phyloP scores from a whole-genome alignment of 73 alveolate genomes.

The Symbiodinium pilosum region DNA sequence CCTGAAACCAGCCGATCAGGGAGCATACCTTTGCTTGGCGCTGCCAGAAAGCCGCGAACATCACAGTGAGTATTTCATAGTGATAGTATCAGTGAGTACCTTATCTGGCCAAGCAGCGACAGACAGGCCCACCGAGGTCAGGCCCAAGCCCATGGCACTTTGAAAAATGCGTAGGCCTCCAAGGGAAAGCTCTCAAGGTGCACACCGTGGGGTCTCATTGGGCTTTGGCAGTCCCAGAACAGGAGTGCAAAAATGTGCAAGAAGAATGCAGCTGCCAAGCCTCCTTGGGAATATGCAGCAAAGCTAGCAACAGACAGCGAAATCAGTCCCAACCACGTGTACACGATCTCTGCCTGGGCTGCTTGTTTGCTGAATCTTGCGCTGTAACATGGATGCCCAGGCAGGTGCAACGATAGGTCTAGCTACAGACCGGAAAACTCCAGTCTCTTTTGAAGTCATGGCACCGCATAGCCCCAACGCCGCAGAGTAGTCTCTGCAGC shows the following conservation, averaged over 20 bases:
- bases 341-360: conserved; percentile 72
- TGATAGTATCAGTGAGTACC: too few species aligned
- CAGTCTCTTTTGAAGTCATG: not conserved
- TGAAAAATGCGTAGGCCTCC: not conserved
- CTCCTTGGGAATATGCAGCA: conserved; percentile 67
- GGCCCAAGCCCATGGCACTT: conserved; percentile 67
- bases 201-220: too few species aligned
- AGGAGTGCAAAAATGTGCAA: not conserved
- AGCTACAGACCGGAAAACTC: too few species aligned
- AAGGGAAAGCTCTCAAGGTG: not conserved
- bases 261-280: not conserved
- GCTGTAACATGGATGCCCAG: too few species aligned
- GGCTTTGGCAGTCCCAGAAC: too few species aligned
- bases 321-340: conserved; percentile 89
- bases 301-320: conserved; percentile 49
- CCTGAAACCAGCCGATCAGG: conserved; percentile 92
- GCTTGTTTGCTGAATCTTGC: too few species aligned
- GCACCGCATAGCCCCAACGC: conserved; percentile 90
- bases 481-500: conserved; percentile 57
- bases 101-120: conserved; percentile 23
- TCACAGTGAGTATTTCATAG: not conserved
- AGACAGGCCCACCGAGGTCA: conserved; percentile 41
- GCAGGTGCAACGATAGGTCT: too few species aligned
- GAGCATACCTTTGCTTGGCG: conserved; percentile 56
- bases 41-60: not conserved